Conservation (phyloP, 2,329 filamentous ascomycete genomes). For the Thermothelomyces thermophilus region DNA sequence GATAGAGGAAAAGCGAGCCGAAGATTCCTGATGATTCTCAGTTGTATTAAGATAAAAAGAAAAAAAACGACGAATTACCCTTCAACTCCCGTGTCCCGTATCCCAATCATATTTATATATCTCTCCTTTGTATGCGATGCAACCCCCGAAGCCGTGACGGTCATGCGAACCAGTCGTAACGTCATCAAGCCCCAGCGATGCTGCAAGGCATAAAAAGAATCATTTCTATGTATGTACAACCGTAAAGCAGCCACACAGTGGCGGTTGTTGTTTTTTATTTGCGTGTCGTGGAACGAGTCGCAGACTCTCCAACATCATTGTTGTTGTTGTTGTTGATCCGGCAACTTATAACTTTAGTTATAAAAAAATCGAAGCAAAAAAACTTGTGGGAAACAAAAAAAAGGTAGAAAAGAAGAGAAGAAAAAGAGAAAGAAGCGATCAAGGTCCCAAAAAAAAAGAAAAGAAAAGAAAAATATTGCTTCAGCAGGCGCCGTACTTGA, state of each 20-base stretch:
- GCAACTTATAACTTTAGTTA: no score
- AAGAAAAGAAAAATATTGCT: neutral
- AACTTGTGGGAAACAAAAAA: neutral
- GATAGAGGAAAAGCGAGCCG: no score
- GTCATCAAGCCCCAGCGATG: conserved; percentile 15
- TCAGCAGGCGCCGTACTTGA: conserved; percentile 47
- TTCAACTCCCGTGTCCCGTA: neutral
- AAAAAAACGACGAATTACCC: neutral
- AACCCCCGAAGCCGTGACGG: conserved; percentile 8
- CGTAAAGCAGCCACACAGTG: neutral
- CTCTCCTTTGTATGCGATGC: neutral
- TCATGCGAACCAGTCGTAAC: conserved; percentile 19
- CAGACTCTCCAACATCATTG: conserved; percentile 9
- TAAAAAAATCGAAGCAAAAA: no score
- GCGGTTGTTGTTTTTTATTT: neutral
- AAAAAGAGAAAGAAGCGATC: neutral
- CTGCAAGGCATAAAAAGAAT: neutral
- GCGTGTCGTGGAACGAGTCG: conserved; percentile 4
- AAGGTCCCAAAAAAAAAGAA: neutral
- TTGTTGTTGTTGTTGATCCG: no score
- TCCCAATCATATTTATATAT: neutral
- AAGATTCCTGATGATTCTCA: neutral
- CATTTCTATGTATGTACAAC: conserved; percentile 10
- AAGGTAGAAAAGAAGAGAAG: neutral
- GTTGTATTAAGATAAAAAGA: no score